Conservation (phyloP, 2,329 filamentous ascomycete species). For the Emergomyces pasteurianus region DNA sequence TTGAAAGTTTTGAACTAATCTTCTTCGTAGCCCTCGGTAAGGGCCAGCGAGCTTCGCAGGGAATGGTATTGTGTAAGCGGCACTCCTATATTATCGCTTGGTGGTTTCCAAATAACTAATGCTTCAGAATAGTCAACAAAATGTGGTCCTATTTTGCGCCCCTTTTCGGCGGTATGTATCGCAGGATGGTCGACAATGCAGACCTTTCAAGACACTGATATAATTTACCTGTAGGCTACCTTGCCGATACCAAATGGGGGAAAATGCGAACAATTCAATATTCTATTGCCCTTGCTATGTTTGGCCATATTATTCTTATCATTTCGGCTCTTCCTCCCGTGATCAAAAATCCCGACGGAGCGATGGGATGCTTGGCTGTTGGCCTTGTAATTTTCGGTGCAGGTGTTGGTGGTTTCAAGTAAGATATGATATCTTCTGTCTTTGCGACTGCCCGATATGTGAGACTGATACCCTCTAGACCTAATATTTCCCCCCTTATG, state of each 20-base stretch:
- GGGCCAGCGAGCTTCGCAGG: constrained; percentile 45
- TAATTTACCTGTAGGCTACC: constrained; percentile 21
- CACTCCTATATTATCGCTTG: background rate
- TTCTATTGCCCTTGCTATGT: constrained; percentile 50
- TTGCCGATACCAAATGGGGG: constrained; percentile 58
- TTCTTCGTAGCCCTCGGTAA: constrained; percentile 46
- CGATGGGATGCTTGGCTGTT: constrained; percentile 52
- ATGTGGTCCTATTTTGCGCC: constrained; percentile 53
- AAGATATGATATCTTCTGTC: background rate
- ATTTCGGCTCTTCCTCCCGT: constrained; percentile 51
- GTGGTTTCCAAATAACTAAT: background rate
- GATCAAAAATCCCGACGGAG: constrained; percentile 44
- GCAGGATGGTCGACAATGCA: background rate
- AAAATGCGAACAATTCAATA: constrained; percentile 58
- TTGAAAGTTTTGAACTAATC: constrained; percentile 19
- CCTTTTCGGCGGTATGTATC: constrained; percentile 34
- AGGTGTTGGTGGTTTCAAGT: constrained; percentile 69
- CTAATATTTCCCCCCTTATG: constrained; percentile 60
- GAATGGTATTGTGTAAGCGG: constrained; percentile 33
- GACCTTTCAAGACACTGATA: background rate
- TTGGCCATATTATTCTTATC: constrained; percentile 57
- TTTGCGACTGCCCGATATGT: background rate
- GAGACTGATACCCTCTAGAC: constrained; percentile 18
- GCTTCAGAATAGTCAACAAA: constrained; percentile 35
- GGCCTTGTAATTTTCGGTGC: constrained; percentile 58